Percentiles rank a stretch among this genome's conserved stretches.
These are phyloP conservation scores for Lanmaoa rubissima DNA, from an alignment of 768 basidiomycete species.

Conservation along the genomic window DNA sequence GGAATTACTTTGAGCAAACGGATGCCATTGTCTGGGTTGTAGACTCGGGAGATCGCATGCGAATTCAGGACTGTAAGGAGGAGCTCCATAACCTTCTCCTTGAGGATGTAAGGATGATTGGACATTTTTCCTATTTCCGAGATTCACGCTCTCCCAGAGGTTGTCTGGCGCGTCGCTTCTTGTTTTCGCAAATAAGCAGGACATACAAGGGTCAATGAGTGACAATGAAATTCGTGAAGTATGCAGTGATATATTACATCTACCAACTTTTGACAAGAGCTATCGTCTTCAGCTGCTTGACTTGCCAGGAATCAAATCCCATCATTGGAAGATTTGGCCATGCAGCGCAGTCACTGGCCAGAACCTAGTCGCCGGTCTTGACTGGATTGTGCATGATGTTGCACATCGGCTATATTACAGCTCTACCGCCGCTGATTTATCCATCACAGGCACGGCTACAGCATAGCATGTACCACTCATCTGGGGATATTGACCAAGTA, in stretches of 20 bases:
- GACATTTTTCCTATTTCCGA: conserved; percentile 6
- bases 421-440: conserved; percentile 31
- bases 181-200: conserved; percentile 98
- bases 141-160: conserved; percentile 51
- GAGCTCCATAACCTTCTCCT: conserved; percentile 84
- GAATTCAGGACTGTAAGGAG: conserved; percentile 85
- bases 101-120: conserved; percentile 73
- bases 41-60: conserved; percentile 88
- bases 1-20: conserved; percentile 98
- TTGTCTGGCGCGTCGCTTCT: conserved; percentile 94
- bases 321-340: conserved; percentile 85
- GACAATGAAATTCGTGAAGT: conserved; percentile 82
- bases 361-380: conserved; percentile 80
- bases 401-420: conserved; percentile 86
- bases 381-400: conserved; percentile 91
- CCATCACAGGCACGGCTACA: conserved; percentile 2
- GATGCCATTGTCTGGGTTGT: conserved; percentile 99
- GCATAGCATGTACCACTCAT: not conserved
- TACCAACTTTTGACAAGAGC: conserved; percentile 7
- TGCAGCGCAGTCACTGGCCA: conserved; percentile 92
- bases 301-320: conserved; percentile 77
- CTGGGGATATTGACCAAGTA: conserved; percentile 2
- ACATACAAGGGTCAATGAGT: conserved; percentile 84
- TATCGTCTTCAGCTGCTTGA: conserved; percentile 63
- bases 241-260: conserved; percentile 30